phyloP scores from a whole-genome alignment of 1,139 yeast genomes.

The Tardiomyces depauwii region DNA sequence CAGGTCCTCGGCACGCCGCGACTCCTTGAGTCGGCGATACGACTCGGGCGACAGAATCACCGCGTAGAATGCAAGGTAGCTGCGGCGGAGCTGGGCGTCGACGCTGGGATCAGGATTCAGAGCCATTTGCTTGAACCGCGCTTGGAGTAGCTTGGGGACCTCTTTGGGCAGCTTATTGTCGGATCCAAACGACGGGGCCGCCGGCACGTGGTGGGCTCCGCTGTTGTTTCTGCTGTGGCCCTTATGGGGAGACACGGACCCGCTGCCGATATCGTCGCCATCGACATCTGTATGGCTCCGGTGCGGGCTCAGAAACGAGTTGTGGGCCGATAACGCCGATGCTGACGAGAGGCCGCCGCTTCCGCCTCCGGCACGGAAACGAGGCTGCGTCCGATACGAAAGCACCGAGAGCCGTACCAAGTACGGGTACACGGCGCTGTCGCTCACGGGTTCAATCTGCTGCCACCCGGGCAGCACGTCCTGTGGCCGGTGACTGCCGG shows the following conservation, averaged over 20 bases:
- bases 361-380: slow-evolving; percentile 14
- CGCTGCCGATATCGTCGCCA: too few relatives aligned
- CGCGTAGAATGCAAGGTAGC: slow-evolving; percentile 49
- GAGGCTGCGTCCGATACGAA: slow-evolving; percentile 22
- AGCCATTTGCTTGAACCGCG: slow-evolving; percentile 42
- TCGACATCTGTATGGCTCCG: too few relatives aligned
- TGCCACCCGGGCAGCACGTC: too few relatives aligned
- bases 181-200: slow-evolving; percentile 1
- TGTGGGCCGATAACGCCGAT: too few relatives aligned
- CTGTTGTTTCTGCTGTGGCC: background rate
- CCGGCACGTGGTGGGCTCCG: background rate
- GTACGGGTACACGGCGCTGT: slow-evolving; percentile 18
- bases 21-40: slow-evolving; percentile 28
- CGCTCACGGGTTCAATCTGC: background rate
- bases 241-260: background rate
- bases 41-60: slow-evolving; percentile 43
- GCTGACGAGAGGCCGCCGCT: too few relatives aligned
- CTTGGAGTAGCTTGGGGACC: slow-evolving; percentile 37
- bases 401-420: slow-evolving; percentile 23
- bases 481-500: too few relatives aligned
- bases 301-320: too few relatives aligned
- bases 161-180: slow-evolving; percentile 35
- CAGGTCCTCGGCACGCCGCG: slow-evolving; percentile 48
- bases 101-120: slow-evolving; percentile 27
- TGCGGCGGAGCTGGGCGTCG: slow-evolving; percentile 28